A percentile compares a stretch with the other conserved stretches of the same genome.
phyloP scores from a whole-genome alignment of 768 basidiomycete species.

The Tylopilus subfusipes region DNA sequence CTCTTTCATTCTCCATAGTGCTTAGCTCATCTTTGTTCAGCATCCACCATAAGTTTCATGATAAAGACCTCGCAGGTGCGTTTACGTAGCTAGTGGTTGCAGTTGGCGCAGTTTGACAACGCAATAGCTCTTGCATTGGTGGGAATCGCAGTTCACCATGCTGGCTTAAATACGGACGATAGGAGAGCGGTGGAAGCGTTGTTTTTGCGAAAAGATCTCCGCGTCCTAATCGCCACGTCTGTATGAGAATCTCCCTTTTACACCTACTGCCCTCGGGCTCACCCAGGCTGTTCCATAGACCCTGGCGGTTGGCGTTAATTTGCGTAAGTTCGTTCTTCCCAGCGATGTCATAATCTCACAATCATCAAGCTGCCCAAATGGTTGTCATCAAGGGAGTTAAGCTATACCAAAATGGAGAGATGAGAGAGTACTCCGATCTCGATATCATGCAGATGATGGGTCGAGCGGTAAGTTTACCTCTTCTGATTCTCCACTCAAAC shows the following conservation, averaged over 20 bases:
- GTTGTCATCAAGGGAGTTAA: slow-evolving; percentile 92
- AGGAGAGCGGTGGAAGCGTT: slow-evolving; percentile 69
- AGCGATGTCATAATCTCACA: neutral
- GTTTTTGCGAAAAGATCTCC: slow-evolving; percentile 60
- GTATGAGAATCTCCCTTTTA: slow-evolving; percentile 40
- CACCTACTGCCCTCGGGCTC: slow-evolving; percentile 6
- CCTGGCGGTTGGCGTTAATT: slow-evolving; percentile 92
- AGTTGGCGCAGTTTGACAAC: slow-evolving; percentile 4
- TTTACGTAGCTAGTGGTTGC: neutral
- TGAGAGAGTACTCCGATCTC: slow-evolving; percentile 83
- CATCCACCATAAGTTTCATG: slow-evolving; percentile 53
- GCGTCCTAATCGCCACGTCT: slow-evolving; percentile 78
- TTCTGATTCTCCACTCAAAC: neutral
- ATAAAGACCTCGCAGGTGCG: slow-evolving; percentile 59
- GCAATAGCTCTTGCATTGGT: slow-evolving; percentile 53
- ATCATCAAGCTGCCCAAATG: slow-evolving; percentile 73
- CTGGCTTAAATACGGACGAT: slow-evolving; percentile 74
- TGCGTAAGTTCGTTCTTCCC: slow-evolving; percentile 53
- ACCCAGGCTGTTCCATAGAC: slow-evolving; percentile 64
- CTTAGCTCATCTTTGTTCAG: slow-evolving; percentile 35
- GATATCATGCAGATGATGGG: slow-evolving; percentile 98
- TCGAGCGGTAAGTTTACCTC: slow-evolving; percentile 59
- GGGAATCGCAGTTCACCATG: slow-evolving; percentile 92
- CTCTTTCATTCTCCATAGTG: neutral
- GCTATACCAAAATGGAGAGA: slow-evolving; percentile 64